These are phyloP conservation scores for Phyllostachys edulis DNA, from an alignment of 176 grass and related monocot species.

Conservation along the genomic window DNA sequence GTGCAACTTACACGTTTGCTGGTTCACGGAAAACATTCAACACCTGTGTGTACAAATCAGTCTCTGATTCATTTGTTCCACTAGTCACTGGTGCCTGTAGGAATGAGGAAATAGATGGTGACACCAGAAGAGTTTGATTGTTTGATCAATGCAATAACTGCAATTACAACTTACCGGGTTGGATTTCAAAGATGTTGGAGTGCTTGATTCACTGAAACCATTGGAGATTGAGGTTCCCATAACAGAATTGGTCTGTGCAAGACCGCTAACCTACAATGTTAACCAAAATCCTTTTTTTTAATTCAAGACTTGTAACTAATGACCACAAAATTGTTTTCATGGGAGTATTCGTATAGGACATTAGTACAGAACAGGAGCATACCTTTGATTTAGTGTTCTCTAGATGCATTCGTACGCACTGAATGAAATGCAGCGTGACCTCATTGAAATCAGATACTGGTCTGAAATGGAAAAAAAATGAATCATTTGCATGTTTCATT, in stretches of 20 bases:
- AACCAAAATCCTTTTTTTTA: background rate
- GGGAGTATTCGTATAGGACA: background rate
- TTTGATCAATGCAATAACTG: conserved; percentile 2
- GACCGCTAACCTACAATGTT: conserved; percentile 48
- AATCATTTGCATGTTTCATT: background rate
- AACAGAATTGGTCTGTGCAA: conserved; percentile 33
- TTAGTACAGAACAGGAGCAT: conserved; percentile 3
- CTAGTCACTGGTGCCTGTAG: conserved; percentile 19
- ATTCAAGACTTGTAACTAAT: background rate
- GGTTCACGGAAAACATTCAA: conserved; percentile 78
- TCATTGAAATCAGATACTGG: conserved; percentile 76
- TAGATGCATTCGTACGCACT: conserved; percentile 73
- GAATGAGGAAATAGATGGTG: conserved; percentile 6
- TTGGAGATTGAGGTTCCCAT: conserved; percentile 33
- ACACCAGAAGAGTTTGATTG: background rate
- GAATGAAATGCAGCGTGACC: conserved; percentile 82
- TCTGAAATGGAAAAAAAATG: conserved; percentile 39
- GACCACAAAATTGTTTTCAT: background rate
- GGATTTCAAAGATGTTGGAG: conserved; percentile 40
- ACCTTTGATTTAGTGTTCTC: conserved; percentile 81
- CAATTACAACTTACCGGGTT: conserved; percentile 58
- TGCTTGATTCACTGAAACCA: conserved; percentile 38
- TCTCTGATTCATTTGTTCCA: conserved; percentile 40
- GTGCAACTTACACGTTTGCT: conserved; percentile 64
- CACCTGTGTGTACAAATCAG: conserved; percentile 62